Conservation (phyloP, 1,284 basidiomycete species). For the Papiliotrema fonsecae region DNA sequence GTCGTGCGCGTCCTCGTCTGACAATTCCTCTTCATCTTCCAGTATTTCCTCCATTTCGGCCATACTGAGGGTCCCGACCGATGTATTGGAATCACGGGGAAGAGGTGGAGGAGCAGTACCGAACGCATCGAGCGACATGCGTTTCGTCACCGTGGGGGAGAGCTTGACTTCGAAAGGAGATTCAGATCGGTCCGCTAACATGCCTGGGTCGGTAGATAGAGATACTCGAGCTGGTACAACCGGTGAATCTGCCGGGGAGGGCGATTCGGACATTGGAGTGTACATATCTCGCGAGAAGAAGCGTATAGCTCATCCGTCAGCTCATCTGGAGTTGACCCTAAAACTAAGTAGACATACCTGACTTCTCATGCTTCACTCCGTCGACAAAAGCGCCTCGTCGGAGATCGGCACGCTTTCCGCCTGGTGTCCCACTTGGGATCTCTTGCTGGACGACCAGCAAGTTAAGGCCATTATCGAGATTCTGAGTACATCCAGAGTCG, state of each 20-base stretch:
- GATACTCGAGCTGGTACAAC: background rate
- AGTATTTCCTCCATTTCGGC: background rate
- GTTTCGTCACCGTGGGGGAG: constrained; percentile 28
- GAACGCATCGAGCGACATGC: constrained; percentile 36
- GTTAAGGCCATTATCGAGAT: constrained; percentile 16
- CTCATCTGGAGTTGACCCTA: background rate
- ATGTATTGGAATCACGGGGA: no score
- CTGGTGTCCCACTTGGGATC: constrained; percentile 23
- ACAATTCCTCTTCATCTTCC: constrained; percentile 6
- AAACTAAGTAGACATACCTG: constrained; percentile 13
- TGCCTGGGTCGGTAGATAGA: background rate
- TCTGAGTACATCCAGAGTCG: background rate
- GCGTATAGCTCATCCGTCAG: constrained; percentile 17
- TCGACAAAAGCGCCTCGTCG: constrained; percentile 17
- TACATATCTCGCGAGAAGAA: constrained; percentile 36
- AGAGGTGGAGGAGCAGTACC: constrained; percentile 18
- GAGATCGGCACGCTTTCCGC: constrained; percentile 19
- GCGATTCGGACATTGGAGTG: constrained; percentile 8
- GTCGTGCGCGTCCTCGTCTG: no score
- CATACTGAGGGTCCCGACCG: background rate
- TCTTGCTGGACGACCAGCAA: constrained; percentile 13
- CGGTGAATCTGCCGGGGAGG: background rate
- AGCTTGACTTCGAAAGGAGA: constrained; percentile 38
- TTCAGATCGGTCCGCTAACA: constrained; percentile 20
- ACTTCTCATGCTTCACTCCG: constrained; percentile 17